Base-by-base conservation (phyloP, 2,329 filamentous ascomycete species). In the Hypoxylon sp. region DNA sequence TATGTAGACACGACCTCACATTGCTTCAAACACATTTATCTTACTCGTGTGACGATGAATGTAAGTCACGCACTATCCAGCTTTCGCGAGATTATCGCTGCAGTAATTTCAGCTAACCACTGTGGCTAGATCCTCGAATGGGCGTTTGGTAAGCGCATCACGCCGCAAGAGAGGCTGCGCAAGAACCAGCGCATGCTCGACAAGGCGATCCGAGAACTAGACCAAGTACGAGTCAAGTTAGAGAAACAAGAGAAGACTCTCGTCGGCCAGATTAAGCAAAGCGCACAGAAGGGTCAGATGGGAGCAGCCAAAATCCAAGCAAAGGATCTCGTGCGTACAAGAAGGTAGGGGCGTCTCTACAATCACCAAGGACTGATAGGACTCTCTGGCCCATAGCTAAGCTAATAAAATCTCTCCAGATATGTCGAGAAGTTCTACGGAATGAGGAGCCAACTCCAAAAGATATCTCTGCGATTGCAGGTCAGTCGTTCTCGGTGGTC, bases 171-270 rank as follows among this genome's bases (percentile, higher is more conserved):
- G 85, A 90, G 92, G 78, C 84, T 94, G 78, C 89, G 92, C 79
- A 94, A 94, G 84, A 97, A 99, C 79, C 95, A 98, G 81, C 89
- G 95, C 73, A 93, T 95, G 71, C 89, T 99, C 68, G 95, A 99
- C 80, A 97, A 97, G 83, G 97, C 95, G 10, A 95, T 98, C 75
- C 89, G 95, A 71, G 95, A 99, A 78, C 87, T 99, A 55, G 95
- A 99, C 75, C 91, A 97, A 67, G 94, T 97, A 78, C 87, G 95
- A 60, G 89, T 94, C 68, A 99, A 99, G 82, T 85, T 99, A 30
- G 95, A 99, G 82, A 97, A 97, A 76, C 95, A 99, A 78, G 95
- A 99, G 83, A 98, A 97, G 88, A 97, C 97, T 74, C 85, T 99
- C 56, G 90, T 97, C 56, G 86, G 90, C 68, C 94, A 98, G 76